These are phyloP conservation scores for Zoysia japonica DNA, from an alignment of 176 grass and related monocot genomes.

Conservation along the genomic window DNA sequence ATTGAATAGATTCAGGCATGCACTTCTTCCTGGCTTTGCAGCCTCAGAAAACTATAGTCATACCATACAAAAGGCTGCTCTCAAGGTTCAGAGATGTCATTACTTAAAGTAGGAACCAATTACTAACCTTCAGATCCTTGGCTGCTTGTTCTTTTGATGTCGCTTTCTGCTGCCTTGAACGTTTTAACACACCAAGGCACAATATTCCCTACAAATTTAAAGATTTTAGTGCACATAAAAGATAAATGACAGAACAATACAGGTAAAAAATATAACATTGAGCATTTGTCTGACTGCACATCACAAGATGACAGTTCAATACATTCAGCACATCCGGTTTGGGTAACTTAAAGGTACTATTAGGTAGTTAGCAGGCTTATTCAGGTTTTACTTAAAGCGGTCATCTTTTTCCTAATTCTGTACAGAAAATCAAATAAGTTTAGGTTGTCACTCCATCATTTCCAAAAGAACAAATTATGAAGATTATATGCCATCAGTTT, in stretches of 20 bases:
- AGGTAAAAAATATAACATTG: neutral
- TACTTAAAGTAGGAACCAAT: constrained; percentile 20
- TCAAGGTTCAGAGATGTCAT: constrained; percentile 6
- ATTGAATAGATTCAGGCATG: neutral
- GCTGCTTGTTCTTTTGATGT: constrained; percentile 71
- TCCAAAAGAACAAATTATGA: constrained; percentile 2
- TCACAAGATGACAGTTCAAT: too few species aligned
- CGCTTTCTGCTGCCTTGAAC: constrained; percentile 65
- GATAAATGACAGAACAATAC: constrained; percentile 8
- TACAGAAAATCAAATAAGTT: neutral
- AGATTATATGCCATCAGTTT: neutral
- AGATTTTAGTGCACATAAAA: constrained; percentile 22
- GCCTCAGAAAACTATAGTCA: constrained; percentile 7
- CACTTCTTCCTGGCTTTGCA: neutral
- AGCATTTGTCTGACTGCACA: neutral
- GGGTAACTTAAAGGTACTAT: too few species aligned
- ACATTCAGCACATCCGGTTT: too few species aligned
- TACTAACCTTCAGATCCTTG: constrained; percentile 75
- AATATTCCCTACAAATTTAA: constrained; percentile 70
- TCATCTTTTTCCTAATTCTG: constrained; percentile 1
- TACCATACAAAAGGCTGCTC: constrained; percentile 1
- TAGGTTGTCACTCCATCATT: neutral
- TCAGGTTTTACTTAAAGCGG: neutral
- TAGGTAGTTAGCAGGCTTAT: too few species aligned
- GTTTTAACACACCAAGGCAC: constrained; percentile 84